Percentiles rank a stretch among this genome's conserved stretches.
phyloP scores from a whole-genome alignment of 1,284 basidiomycete genomes.

The Trametes hirsuta region DNA sequence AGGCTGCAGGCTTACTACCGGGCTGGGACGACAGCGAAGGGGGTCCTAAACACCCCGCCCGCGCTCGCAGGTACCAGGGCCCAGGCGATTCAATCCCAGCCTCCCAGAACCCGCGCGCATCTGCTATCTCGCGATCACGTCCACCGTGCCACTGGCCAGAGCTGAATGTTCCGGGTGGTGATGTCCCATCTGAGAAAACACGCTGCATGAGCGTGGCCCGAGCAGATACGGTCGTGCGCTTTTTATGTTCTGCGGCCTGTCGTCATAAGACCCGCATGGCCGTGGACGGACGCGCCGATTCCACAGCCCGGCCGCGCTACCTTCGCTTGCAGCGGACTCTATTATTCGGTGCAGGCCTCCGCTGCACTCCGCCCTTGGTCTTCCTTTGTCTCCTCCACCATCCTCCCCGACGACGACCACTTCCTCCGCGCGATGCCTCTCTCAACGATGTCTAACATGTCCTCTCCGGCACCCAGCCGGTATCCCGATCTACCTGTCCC shows the following conservation, averaged over 20 bases:
- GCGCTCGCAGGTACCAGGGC: slow-evolving; percentile 1
- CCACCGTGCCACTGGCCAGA: slow-evolving; percentile 11
- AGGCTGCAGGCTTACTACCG: slow-evolving; percentile 19
- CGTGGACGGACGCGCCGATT: slow-evolving; percentile 12
- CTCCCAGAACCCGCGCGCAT: slow-evolving; percentile 11
- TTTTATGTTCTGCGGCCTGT: slow-evolving; percentile 24
- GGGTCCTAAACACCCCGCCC: background rate
- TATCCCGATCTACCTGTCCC: slow-evolving; percentile 37
- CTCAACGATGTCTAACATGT: slow-evolving; percentile 32
- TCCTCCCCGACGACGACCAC: slow-evolving; percentile 5
- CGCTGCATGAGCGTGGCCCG: slow-evolving; percentile 21
- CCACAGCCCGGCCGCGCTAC: slow-evolving; percentile 18
- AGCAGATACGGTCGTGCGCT: slow-evolving; percentile 25
- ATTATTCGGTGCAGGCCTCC: slow-evolving; percentile 4
- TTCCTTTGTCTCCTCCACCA: slow-evolving; percentile 13
- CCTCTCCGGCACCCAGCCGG: slow-evolving; percentile 33
- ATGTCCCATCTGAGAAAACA: slow-evolving; percentile 29
- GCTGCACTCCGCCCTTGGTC: slow-evolving; percentile 2
- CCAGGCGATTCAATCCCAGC: slow-evolving; percentile 7
- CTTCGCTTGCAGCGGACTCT: slow-evolving; percentile 9
- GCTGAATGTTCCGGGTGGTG: slow-evolving; percentile 20
- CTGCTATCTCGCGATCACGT: slow-evolving; percentile 23
- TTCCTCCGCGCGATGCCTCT: slow-evolving; percentile 22
- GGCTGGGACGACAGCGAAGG: slow-evolving; percentile 14
- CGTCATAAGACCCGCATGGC: slow-evolving; percentile 36